phyloP scores from a whole-genome alignment of 2,329 filamentous ascomycete species.

The Aspergillus terreus region DNA sequence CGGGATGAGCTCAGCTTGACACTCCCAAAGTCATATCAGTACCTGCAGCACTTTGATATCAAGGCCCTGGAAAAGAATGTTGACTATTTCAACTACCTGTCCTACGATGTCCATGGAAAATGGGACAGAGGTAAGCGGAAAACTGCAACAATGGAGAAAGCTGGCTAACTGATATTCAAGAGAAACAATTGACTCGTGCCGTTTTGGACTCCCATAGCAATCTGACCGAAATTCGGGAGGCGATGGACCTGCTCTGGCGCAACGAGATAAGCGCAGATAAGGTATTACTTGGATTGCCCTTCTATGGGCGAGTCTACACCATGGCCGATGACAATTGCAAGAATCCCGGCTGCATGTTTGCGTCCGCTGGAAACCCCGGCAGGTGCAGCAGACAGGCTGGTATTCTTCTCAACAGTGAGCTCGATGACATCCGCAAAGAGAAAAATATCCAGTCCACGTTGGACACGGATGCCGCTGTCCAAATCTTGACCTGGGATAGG shows the following conservation, averaged over 20 bases:
- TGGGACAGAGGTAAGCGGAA: constrained; percentile 21
- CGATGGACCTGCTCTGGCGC: constrained; percentile 26
- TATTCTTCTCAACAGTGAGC: constrained; percentile 31
- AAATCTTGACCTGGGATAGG: constrained; percentile 20
- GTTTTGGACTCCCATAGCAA: constrained; percentile 29
- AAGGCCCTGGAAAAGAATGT: constrained; percentile 7
- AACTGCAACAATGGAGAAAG: background rate
- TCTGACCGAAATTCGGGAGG: constrained; percentile 28
- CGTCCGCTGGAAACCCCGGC: constrained; percentile 20
- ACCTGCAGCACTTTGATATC: constrained; percentile 27
- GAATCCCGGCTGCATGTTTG: constrained; percentile 28
- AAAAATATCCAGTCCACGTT: constrained; percentile 2
- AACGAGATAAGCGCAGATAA: constrained; percentile 21
- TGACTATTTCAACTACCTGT: constrained; percentile 29
- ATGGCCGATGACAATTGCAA: constrained; percentile 19
- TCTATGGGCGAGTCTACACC: constrained; percentile 21
- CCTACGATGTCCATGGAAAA: constrained; percentile 25
- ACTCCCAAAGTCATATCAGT: constrained; percentile 27
- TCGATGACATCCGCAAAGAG: constrained; percentile 24
- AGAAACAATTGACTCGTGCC: constrained; percentile 12
- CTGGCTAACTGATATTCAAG: background rate
- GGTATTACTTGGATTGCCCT: constrained; percentile 28
- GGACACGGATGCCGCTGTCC: constrained; percentile 26
- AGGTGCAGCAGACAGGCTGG: constrained; percentile 28
- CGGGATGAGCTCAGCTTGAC: constrained; percentile 17